Evolutionary conservation across 129 eudicot genomes (phyloP).

Genomic region (Lactuca sativa): DNA sequence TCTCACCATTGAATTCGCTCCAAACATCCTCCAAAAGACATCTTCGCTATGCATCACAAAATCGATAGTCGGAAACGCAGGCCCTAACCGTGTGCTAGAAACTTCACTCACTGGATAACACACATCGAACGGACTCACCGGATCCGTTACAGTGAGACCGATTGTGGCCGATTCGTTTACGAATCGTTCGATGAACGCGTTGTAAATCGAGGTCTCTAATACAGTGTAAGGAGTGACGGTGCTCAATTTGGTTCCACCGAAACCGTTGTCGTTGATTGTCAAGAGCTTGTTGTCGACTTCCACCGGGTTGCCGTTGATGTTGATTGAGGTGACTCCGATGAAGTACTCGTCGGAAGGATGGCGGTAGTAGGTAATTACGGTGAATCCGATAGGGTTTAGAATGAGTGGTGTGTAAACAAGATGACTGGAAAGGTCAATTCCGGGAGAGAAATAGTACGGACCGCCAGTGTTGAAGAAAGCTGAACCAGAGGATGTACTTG

Average conservation of each 20-base stretch:
- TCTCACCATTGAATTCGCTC: conserved; percentile 49
- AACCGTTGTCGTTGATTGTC: conserved; percentile 22
- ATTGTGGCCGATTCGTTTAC: conserved; percentile 30
- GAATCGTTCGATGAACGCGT: conserved; percentile 32
- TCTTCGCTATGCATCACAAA: conserved; percentile 48
- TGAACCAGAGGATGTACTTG: conserved; percentile 21
- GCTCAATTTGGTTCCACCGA: conserved; percentile 52
- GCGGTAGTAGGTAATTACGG: conserved; percentile 17
- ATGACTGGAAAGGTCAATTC: conserved; percentile 37
- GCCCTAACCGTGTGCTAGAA: conserved; percentile 26
- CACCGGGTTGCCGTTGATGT: conserved; percentile 34
- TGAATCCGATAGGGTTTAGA: conserved; percentile 32
- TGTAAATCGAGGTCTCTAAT: conserved; percentile 41
- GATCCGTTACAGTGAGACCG: conserved; percentile 28
- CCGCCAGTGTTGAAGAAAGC: conserved; percentile 44
- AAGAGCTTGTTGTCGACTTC: conserved; percentile 27
- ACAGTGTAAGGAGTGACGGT: conserved; percentile 43
- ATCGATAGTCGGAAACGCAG: conserved; percentile 43
- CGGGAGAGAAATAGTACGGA: conserved; percentile 43
- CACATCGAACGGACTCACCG: conserved; percentile 34
- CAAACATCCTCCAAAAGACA: conserved; percentile 52
- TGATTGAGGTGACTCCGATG: conserved; percentile 42
- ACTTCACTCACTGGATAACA: conserved; percentile 32
- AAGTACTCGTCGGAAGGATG: conserved; percentile 46
- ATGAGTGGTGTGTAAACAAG: conserved; percentile 45